Evolutionary conservation across 2,329 filamentous ascomycete species (phyloP).

Genomic region (Neurospora sp.): DNA sequence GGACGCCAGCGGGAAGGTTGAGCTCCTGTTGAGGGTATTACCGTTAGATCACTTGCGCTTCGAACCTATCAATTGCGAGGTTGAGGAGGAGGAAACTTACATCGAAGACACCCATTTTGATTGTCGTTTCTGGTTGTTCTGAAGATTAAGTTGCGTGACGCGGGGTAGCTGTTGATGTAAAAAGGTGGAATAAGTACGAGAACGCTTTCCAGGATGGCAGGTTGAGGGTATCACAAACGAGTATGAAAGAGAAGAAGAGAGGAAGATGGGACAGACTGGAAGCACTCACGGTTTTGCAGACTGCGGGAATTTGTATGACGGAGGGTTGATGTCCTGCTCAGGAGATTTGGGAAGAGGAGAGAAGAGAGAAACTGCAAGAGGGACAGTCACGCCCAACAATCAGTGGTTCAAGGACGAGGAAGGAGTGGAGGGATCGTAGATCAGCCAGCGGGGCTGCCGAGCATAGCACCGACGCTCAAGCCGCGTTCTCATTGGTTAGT

Average conservation of each 20-base stretch:
- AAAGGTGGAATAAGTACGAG: background rate
- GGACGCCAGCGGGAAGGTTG: conserved; percentile 5
- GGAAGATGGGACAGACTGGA: background rate
- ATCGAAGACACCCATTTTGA: conserved; percentile 14
- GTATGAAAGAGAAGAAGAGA: background rate
- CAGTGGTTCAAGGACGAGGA: background rate
- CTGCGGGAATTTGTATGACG: background rate
- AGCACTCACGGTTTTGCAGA: background rate
- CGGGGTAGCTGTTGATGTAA: background rate
- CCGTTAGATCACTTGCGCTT: background rate
- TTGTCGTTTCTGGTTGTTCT: background rate
- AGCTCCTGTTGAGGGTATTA: conserved; percentile 1
- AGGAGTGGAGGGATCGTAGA: background rate
- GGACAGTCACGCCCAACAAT: background rate
- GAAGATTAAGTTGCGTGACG: background rate
- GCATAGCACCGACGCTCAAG: background rate
- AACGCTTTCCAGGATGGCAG: background rate
- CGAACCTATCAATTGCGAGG: background rate
- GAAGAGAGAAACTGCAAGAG: background rate
- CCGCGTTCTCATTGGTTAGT: background rate
- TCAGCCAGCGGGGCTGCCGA: background rate
- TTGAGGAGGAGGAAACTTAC: conserved; percentile 1
- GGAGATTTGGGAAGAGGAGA: background rate
- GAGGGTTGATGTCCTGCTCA: background rate
- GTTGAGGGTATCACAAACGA: background rate